A percentile compares a stretch with the other conserved stretches of the same genome.
Conservation (phyloP, 495 filamentous ascomycete species). For the Xylaria nigripes region DNA sequence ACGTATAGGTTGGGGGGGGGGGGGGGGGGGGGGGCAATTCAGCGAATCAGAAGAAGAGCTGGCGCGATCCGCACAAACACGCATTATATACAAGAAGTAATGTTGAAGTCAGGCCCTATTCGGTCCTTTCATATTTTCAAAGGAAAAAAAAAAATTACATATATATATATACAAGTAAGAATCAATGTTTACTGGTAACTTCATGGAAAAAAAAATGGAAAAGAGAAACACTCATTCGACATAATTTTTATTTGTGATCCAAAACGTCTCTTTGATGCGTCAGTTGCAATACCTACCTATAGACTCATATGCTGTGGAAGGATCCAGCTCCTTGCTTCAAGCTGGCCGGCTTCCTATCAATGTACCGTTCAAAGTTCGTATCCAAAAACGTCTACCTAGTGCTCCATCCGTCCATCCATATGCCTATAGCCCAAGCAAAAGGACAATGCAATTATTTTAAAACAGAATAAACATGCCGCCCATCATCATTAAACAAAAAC, state of each 20-base stretch:
- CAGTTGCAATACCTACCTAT: background rate
- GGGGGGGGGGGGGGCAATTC: too few species aligned
- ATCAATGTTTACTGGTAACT: too few species aligned
- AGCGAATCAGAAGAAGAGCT: conserved; percentile 1
- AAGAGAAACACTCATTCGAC: too few species aligned
- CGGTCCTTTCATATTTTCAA: too few species aligned
- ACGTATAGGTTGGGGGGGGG: background rate
- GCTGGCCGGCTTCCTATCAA: background rate
- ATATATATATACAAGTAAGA: too few species aligned
- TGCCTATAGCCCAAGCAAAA: background rate
- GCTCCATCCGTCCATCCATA: background rate
- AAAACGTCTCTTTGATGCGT: too few species aligned
- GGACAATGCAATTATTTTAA: conserved; percentile 2
- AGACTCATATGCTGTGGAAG: too few species aligned
- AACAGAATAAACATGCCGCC: conserved; percentile 33
- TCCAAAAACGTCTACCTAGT: background rate
- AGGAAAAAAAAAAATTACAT: too few species aligned
- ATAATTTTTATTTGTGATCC: too few species aligned
- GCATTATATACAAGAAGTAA: background rate
- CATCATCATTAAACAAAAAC: conserved; percentile 31
- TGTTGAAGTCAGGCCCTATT: too few species aligned
- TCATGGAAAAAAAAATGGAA: too few species aligned
- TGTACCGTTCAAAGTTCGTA: background rate
- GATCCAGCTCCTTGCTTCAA: too few species aligned
- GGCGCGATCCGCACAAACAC: background rate